Evolutionary conservation across 2,329 filamentous ascomycete species (phyloP).

Genomic region (Penicillium concentricum): DNA sequence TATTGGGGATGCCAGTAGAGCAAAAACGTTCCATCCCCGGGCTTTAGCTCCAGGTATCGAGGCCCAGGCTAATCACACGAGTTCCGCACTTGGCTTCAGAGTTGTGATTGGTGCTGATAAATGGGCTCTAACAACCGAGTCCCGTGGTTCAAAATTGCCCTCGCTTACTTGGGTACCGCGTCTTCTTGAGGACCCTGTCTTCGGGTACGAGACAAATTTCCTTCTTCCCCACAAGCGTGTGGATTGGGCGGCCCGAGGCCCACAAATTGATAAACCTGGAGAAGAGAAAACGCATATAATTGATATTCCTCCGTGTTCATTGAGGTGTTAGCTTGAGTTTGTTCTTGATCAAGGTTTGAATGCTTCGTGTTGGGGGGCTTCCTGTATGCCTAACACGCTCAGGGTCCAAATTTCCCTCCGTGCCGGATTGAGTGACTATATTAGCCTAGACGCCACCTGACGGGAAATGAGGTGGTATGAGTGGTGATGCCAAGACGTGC

Average conservation of each 20-base stretch:
- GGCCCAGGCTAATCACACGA: neutral
- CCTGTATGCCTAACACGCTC: neutral
- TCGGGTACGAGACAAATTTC: neutral
- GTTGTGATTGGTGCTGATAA: neutral
- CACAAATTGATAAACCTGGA: constrained; percentile 2
- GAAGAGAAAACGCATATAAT: neutral
- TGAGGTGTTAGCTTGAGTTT: neutral
- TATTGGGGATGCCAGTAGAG: neutral
- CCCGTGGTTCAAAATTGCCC: neutral
- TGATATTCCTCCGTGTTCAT: neutral
- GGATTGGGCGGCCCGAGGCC: constrained; percentile 8
- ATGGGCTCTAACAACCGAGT: neutral
- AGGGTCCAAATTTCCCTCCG: neutral
- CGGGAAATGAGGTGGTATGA: neutral
- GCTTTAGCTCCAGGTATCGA: neutral
- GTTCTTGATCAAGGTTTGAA: neutral
- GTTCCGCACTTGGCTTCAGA: neutral
- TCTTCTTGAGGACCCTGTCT: neutral
- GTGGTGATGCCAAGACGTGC: constrained; percentile 3
- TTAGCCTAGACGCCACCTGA: neutral
- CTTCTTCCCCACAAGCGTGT: constrained; percentile 1
- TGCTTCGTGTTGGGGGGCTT: neutral
- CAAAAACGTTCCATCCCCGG: neutral
- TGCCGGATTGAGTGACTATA: constrained; percentile 4
- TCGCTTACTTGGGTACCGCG: neutral